Evolutionary conservation across 768 basidiomycete species (phyloP), one percentile per base, ranked within the genome.

Genomic region (Boletus subparvulus): DNA sequence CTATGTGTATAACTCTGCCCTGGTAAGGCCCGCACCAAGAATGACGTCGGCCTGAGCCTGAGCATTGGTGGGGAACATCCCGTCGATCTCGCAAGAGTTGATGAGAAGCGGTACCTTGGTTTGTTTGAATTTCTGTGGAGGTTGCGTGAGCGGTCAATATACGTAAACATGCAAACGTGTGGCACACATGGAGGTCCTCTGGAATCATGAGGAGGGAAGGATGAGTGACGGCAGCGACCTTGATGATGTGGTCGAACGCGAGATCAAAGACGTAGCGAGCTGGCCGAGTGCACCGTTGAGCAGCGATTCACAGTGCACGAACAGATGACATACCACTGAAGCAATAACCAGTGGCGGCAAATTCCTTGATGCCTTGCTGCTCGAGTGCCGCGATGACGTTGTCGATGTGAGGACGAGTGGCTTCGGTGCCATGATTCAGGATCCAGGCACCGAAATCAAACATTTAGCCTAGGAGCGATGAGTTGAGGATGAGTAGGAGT

Each of bases 281-380:
- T 83, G 56, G 73, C 47, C 13, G 13, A n/a, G 4, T 16, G 7
- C 30, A 32, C 13, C 7, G 21, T 35, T 52, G 24, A 36, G 17
- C 24, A 17, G 17, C 0, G 35, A 52, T 3, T 2, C 4, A 24
- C 3, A 16, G n/a, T 7, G 16, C 21, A 10, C 17, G 12, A n/a
- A 36, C 8, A 8, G 17, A 14, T 26, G 51, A 36, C 43, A 6
- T 58, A 75, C 81, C 86, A 52, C 84, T 83, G 53, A 81, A 83
- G 75, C 88, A 90, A 72, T 83, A 88, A 6, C 85, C 85, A 7
- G 78, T 77, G 0, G 82, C 81, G 0, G 74, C 85, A 56, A 88
- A 78, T 5, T 64, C 67, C 3, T 73, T 81, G 17, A 88, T 72
- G 4, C 87, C 87, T 56, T 83, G 61, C 24, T 73, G 79, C 67